Evolutionary conservation across 1,284 basidiomycete genomes (phyloP), one percentile per base, ranked within the genome.

Genomic region (Meripilus lineatus): DNA sequence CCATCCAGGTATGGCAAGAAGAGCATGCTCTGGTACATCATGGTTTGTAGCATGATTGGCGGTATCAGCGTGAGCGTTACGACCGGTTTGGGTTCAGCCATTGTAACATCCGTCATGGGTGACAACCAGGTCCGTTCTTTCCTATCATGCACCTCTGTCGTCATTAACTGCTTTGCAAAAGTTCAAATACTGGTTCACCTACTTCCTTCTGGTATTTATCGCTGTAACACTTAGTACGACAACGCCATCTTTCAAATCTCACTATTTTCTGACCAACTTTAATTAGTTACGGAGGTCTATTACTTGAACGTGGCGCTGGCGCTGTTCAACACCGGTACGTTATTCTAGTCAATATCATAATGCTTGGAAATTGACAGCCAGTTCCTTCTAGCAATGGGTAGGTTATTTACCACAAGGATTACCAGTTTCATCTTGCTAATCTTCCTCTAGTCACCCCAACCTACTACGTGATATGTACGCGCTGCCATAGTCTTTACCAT

Each of bases 301-400:
- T 98, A 93, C 67, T 77, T 98, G 52, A 99, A 98, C 70, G 89
- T 94, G 58, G 95, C 95, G 17, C 81, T 99, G 48, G 95, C 94
- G 55, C 71, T 97, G 34, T 98, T 94, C 76, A 97, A 97, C 65
- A 91, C 89, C 45, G 84, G 85, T 77, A 59, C n/a, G 50, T 47
- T 35, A 8, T 8, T 30, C n/a, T 22, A 42, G 40, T 22, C 17
- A 11, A 18, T 15, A 18, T 22, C 24, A 35, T 45, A 20, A 34
- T 30, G 30, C 32, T 20, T 42, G 34, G n/a, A 34, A 50, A 44
- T 52, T 57, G 34, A 55, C 42, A 28, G 33, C 32, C 41, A 13
- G 2, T 26, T 33, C 49, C 49, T 33, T 58, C 60, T 68, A 72
- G 88, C 89, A 44, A 93, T 92, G 88, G 89, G 83, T 87, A 66